These are phyloP conservation scores for Dipteronia dyeriana DNA, from an alignment of 345 rosid genomes.

Conservation along the genomic window DNA sequence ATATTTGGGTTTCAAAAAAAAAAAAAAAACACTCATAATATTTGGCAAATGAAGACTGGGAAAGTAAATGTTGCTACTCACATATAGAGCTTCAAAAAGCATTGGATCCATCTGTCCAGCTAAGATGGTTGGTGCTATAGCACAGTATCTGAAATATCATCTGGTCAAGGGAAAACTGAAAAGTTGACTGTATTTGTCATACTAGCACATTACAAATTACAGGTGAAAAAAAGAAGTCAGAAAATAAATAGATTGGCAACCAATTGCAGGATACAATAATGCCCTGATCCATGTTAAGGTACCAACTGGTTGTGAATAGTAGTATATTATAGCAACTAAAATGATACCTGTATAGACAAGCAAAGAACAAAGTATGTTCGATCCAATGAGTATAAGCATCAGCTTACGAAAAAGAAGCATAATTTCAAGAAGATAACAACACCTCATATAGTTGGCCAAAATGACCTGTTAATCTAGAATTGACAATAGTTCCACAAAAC, in stretches of 20 bases:
- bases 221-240: neutral
- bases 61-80: conserved; percentile 35
- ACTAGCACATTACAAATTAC: conserved; percentile 9
- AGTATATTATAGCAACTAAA: conserved; percentile 69
- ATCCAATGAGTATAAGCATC: conserved; percentile 15
- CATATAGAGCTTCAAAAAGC: conserved; percentile 92
- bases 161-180: conserved; percentile 37
- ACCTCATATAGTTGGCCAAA: neutral
- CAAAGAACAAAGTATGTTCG: conserved; percentile 24
- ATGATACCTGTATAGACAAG: conserved; percentile 54
- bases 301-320: conserved; percentile 61
- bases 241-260: conserved; percentile 4
- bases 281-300: conserved; percentile 55
- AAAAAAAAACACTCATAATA: neutral
- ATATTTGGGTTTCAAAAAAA: neutral
- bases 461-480: neutral
- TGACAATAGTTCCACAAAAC: neutral
- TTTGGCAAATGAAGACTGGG: conserved; percentile 11
- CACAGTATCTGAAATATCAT: conserved; percentile 62
- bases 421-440: neutral
- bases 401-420: neutral
- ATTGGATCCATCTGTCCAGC: conserved; percentile 79
- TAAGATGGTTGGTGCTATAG: conserved; percentile 79
- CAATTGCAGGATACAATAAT: conserved; percentile 60
- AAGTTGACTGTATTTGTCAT: neutral